A percentile compares a stretch with the other conserved stretches of the same genome.
Evolutionary conservation across 306 rosid species (phyloP).

Genomic region (Arachis hypogaea): DNA sequence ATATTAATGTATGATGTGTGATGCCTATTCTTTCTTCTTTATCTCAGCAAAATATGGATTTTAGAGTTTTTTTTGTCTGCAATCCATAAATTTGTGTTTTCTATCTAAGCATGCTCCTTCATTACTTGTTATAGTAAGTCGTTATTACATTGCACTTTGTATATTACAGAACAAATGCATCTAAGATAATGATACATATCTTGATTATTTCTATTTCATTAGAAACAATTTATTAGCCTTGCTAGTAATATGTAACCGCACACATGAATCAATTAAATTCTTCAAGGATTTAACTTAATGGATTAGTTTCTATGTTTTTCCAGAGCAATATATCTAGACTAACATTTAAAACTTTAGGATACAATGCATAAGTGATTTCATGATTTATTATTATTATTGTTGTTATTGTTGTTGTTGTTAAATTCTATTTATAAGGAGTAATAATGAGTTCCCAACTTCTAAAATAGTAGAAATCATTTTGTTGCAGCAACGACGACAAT

Average conservation of each 20-base stretch:
- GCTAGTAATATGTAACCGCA: too few species aligned
- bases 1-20: slow-evolving; percentile 31
- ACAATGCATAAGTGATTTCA: too few species aligned
- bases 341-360: too few species aligned
- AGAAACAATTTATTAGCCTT: too few species aligned
- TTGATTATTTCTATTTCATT: too few species aligned
- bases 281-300: too few species aligned
- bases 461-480: neutral
- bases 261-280: too few species aligned
- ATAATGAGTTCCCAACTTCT: neutral
- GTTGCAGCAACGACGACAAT: neutral
- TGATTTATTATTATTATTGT: too few species aligned
- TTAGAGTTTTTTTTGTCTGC: slow-evolving; percentile 20
- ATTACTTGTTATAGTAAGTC: neutral
- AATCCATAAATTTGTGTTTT: slow-evolving; percentile 1
- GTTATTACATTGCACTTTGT: neutral
- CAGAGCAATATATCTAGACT: too few species aligned
- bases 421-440: neutral
- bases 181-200: neutral
- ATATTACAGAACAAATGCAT: neutral
- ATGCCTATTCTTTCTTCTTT: slow-evolving; percentile 30
- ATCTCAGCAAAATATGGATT: slow-evolving; percentile 27
- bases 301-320: too few species aligned
- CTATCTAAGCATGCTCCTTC: slow-evolving; percentile 1
- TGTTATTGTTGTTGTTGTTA: too few species aligned